Conservation (phyloP, 1,139 yeast genomes). For the Diutina ranongensis region DNA sequence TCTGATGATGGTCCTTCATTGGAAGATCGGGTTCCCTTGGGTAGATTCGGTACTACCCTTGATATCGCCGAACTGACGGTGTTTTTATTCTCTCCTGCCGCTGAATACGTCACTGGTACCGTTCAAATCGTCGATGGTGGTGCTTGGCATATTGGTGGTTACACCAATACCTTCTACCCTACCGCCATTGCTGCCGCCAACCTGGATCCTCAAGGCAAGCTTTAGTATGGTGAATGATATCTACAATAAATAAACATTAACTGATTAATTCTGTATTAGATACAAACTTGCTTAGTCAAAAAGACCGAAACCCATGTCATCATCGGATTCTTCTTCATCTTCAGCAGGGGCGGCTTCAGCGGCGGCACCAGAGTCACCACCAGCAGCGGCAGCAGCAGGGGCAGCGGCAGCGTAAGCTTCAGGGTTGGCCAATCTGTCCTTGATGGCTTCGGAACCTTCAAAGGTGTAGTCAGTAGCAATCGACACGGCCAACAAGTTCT, state of each 20-base stretch:
- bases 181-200: not conserved
- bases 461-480: conserved; percentile 98
- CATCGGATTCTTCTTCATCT: conserved; percentile 45
- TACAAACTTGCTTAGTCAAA: conserved; percentile 62
- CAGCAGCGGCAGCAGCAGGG: conserved; percentile 75
- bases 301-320: conserved; percentile 98
- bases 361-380: conserved; percentile 48
- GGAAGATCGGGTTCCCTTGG: conserved; percentile 50
- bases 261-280: too few relatives aligned
- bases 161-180: conserved; percentile 5
- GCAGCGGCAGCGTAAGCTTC: conserved; percentile 98
- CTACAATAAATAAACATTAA: too few relatives aligned
- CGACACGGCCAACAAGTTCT: conserved; percentile 96
- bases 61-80: conserved; percentile 90
- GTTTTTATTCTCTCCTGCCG: conserved; percentile 74
- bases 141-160: conserved; percentile 58
- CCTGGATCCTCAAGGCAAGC: not conserved
- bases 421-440: conserved; percentile 82
- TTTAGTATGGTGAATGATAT: too few relatives aligned
- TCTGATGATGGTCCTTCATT: conserved; percentile 15
- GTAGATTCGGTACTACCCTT: conserved; percentile 57
- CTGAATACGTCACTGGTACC: conserved; percentile 67
- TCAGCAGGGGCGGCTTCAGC: conserved; percentile 56
- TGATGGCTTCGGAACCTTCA: conserved; percentile 98
- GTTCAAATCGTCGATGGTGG: conserved; percentile 84